Conservation (phyloP, 345 rosid species). For the Sonneratia alba region DNA sequence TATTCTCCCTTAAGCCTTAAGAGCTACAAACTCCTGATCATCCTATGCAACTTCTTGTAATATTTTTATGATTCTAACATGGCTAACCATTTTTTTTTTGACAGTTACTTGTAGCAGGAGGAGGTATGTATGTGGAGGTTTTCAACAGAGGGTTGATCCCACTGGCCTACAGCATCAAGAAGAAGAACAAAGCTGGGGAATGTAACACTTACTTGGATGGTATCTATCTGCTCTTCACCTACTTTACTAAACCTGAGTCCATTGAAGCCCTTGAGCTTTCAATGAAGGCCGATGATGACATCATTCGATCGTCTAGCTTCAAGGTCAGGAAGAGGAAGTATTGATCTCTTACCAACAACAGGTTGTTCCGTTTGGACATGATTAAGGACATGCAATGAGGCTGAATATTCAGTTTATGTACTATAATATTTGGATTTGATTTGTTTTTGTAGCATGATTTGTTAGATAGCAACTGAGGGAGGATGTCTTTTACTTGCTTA, state of each 20-base stretch:
- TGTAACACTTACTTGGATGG: conserved; percentile 78
- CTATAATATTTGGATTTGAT: not conserved
- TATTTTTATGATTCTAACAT: not conserved
- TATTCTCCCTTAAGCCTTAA: too few species aligned
- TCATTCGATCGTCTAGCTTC: conserved; percentile 68
- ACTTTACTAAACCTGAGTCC: conserved; percentile 84
- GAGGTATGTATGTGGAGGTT: conserved; percentile 93
- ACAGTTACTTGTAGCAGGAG: conserved; percentile 96
- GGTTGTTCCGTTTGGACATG: not conserved
- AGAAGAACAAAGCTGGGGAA: conserved; percentile 83
- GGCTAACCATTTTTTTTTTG: conserved; percentile 3
- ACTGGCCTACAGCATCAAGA: conserved; percentile 74
- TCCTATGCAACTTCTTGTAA: not conserved
- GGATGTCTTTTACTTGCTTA: too few species aligned
- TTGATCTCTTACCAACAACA: conserved; percentile 10
- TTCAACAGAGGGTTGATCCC: conserved; percentile 96
- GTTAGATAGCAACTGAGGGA: too few species aligned
- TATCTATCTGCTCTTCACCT: conserved; percentile 81
- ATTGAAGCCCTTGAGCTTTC: conserved; percentile 39
- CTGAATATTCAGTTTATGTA: not conserved
- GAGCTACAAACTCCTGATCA: not conserved
- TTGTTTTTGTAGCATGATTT: not conserved
- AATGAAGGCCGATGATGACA: conserved; percentile 51
- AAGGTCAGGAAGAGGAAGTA: conserved; percentile 63
- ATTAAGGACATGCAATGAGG: not conserved